Percentiles rank a stretch among this genome's conserved stretches.
Evolutionary conservation across 2,329 filamentous ascomycete species (phyloP).

Genomic region (Didymella sp.): DNA sequence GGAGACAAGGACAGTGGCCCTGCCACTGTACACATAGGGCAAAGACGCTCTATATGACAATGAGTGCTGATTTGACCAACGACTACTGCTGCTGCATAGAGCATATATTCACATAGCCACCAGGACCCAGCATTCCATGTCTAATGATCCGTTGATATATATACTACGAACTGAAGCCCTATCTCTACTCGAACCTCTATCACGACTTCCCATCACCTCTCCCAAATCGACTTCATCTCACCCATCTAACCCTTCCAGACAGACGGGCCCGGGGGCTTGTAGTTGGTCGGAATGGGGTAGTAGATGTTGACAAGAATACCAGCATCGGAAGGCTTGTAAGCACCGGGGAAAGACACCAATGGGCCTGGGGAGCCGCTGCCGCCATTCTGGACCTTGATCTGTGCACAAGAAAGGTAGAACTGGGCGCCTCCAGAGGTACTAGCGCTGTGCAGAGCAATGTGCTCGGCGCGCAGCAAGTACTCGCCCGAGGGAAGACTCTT

Average conservation of each 20-base stretch:
- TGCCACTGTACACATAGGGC: too few species aligned
- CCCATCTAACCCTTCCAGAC: constrained; percentile 16
- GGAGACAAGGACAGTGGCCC: too few species aligned
- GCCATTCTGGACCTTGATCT: constrained; percentile 51
- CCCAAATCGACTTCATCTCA: not conserved
- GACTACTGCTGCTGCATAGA: not conserved
- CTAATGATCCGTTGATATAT: not conserved
- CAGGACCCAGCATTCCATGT: not conserved
- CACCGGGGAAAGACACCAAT: constrained; percentile 52
- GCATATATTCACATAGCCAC: not conserved
- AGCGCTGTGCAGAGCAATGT: constrained; percentile 55
- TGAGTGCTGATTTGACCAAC: not conserved
- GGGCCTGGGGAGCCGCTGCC: constrained; percentile 47
- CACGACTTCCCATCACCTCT: not conserved
- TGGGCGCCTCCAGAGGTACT: constrained; percentile 45
- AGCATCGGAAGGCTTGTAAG: constrained; percentile 31
- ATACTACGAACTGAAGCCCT: not conserved
- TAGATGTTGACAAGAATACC: constrained; percentile 23
- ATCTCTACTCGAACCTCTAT: not conserved
- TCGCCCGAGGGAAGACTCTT: constrained; percentile 51
- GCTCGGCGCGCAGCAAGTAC: constrained; percentile 57
- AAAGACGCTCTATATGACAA: not conserved
- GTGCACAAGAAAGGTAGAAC: constrained; percentile 57
- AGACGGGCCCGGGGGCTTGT: constrained; percentile 16
- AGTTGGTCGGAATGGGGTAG: constrained; percentile 11